Percentiles rank a stretch among this genome's conserved stretches.
Conservation (phyloP, 2,329 filamentous ascomycete genomes). For the Ophiosphaerella herpotricha region DNA sequence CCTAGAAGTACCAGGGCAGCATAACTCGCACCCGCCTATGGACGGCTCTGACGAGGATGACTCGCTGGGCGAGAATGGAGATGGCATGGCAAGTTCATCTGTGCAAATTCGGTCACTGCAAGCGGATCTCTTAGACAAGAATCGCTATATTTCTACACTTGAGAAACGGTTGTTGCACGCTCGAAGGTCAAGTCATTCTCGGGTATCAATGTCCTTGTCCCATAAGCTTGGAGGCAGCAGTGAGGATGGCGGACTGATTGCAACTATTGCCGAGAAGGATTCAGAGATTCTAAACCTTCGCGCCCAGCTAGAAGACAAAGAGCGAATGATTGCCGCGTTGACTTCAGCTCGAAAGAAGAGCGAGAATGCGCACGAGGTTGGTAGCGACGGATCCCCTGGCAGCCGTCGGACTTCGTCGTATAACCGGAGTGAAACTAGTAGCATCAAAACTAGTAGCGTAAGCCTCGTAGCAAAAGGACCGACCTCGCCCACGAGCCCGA, state of each 20-base stretch:
- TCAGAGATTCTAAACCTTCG: slow-evolving; percentile 90
- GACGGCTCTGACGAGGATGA: slow-evolving; percentile 49
- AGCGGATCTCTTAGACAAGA: slow-evolving; percentile 95
- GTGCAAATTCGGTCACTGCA: slow-evolving; percentile 92
- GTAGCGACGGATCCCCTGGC: slow-evolving; percentile 41
- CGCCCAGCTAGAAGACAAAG: slow-evolving; percentile 88
- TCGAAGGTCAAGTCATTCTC: slow-evolving; percentile 83
- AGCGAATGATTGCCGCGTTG: slow-evolving; percentile 87
- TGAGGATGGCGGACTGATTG: slow-evolving; percentile 76
- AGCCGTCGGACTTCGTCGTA: slow-evolving; percentile 43
- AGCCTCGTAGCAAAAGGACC: slow-evolving; percentile 35
- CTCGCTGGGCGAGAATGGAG: slow-evolving; percentile 78
- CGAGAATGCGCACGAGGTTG: slow-evolving; percentile 70
- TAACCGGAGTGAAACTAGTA: slow-evolving; percentile 39
- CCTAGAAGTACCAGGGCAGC: slow-evolving; percentile 45
- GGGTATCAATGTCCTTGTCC: slow-evolving; percentile 76
- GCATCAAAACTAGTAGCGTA: slow-evolving; percentile 35
- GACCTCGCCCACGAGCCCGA: slow-evolving; percentile 29
- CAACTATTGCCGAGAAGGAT: slow-evolving; percentile 83
- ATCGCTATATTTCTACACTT: slow-evolving; percentile 90
- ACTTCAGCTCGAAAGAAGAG: slow-evolving; percentile 83
- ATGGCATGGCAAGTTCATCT: slow-evolving; percentile 79
- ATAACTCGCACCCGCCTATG: slow-evolving; percentile 26
- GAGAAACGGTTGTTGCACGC: slow-evolving; percentile 93
- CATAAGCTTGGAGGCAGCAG: slow-evolving; percentile 67